phyloP scores from a whole-genome alignment of 2,329 filamentous ascomycete genomes.

The Phialophora expanda region DNA sequence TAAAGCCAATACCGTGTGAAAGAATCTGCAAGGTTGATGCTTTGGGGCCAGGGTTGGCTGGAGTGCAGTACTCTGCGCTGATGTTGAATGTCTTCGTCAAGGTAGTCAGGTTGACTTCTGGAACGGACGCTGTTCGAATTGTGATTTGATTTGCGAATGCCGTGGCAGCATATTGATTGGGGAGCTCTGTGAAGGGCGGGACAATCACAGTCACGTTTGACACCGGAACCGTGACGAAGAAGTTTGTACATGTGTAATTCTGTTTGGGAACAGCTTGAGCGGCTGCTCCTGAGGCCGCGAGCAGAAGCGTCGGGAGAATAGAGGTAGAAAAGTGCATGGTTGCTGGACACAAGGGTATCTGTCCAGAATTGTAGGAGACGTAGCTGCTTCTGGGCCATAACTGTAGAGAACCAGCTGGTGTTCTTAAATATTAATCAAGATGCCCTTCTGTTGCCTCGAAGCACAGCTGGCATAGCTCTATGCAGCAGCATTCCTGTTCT shows the following conservation, averaged over 20 bases:
- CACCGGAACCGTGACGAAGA: conserved; percentile 31
- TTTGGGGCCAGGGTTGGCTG: conserved; percentile 22
- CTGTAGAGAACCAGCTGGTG: background rate
- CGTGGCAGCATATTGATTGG: conserved; percentile 29
- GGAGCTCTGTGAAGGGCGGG: conserved; percentile 26
- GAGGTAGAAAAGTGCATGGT: conserved; percentile 19
- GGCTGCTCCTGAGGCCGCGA: conserved; percentile 12
- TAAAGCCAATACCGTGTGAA: conserved; percentile 34
- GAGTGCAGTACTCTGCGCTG: conserved; percentile 53
- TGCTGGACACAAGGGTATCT: background rate
- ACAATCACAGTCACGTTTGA: conserved; percentile 30
- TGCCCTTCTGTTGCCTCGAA: background rate
- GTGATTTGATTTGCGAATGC: conserved; percentile 66
- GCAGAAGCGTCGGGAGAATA: conserved; percentile 14
- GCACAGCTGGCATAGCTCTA: background rate
- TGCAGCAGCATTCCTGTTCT: background rate
- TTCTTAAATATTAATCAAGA: conserved; percentile 8
- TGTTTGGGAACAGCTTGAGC: conserved; percentile 22
- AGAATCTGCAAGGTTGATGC: conserved; percentile 31
- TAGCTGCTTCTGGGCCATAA: background rate
- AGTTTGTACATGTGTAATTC: conserved; percentile 30
- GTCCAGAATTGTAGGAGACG: background rate
- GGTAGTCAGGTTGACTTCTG: conserved; percentile 73
- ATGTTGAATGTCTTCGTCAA: conserved; percentile 82
- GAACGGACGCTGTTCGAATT: conserved; percentile 77